Base-by-base conservation (phyloP, 176 grass and related monocot genomes). In the Bromus sterilis region DNA sequence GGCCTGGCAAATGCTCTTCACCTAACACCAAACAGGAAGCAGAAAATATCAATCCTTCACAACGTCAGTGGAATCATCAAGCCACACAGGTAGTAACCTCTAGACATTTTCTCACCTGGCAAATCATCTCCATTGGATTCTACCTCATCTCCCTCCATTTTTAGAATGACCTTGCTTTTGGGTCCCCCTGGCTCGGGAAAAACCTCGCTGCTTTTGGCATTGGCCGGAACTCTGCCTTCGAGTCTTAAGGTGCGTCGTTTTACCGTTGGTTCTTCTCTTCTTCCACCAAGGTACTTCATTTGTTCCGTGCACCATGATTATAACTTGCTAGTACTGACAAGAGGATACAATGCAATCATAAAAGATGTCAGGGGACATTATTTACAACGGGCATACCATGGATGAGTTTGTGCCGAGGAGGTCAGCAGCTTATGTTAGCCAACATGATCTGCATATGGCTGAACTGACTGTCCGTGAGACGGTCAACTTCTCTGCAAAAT, bases 111-210 rank as follows among this genome's bases (percentile, higher is more conserved):
- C 2, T 25, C 32, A 43, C 1, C 5, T 48, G 2, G n/a, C n/a
- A 15, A 21, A 56, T 15, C 35, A 23, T 78, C 18, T 10, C 56
- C 10, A 11, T 7, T n/a, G 6, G 29, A 28, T 35, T 40, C 39
- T 60, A 29, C 9, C 61, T 74, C 41, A 78, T 3, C 4, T n/a
- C 7, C 11, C 4, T 6, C 29, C 65, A 67, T 65, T 39, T 78
- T 56, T 33, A 97, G 94, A 79, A 93, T 97, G 91, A 93, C 91
- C 18, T 70, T 97, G 81, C 94, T 97, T 15, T 37, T 97, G 78
- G 91, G 94, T 28, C 91, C 94, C 30, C 94, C 94, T 6, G 89
- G 91, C 0, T 56, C 94, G 4, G 94, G 94, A 8, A 97, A 97
- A 86, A 91, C 91, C 14, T 93, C 91, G 0, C 67, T 97, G 58